phyloP scores from a whole-genome alignment of 345 rosid genomes.

The Nephelium lappaceum region DNA sequence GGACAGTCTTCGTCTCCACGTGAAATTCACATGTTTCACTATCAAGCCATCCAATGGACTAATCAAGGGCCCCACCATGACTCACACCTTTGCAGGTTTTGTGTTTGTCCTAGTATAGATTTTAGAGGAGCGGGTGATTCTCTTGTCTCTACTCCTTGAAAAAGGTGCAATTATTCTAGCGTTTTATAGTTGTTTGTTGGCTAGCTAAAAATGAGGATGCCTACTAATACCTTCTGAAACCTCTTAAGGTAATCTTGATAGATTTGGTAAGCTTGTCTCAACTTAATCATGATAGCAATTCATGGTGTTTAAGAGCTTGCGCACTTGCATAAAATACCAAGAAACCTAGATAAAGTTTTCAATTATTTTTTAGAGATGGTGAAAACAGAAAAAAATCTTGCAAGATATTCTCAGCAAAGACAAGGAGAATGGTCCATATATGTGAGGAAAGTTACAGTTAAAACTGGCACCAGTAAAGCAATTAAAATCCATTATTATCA shows the following conservation, averaged over 20 bases:
- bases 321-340: not conserved
- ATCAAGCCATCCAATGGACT: constrained; percentile 16
- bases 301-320: not conserved
- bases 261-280: constrained; percentile 26
- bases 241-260: constrained; percentile 2
- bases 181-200: constrained; percentile 44
- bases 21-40: constrained; percentile 42
- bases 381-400: not conserved
- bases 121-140: constrained; percentile 10
- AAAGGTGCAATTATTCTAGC: constrained; percentile 21
- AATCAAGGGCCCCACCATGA: constrained; percentile 10
- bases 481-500: not conserved
- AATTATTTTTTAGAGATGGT: not conserved
- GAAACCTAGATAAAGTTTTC: not conserved
- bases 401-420: not conserved
- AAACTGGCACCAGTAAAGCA: not conserved
- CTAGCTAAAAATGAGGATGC: constrained; percentile 41
- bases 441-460: not conserved
- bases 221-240: constrained; percentile 17
- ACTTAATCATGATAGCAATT: constrained; percentile 16
- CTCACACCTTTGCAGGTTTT: constrained; percentile 25
- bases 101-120: constrained; percentile 30
- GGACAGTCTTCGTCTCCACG: constrained; percentile 19
- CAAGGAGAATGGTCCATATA: not conserved
- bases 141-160: constrained; percentile 1